Conservation (phyloP, 1,284 basidiomycete species). For the Malassezia caprae region DNA sequence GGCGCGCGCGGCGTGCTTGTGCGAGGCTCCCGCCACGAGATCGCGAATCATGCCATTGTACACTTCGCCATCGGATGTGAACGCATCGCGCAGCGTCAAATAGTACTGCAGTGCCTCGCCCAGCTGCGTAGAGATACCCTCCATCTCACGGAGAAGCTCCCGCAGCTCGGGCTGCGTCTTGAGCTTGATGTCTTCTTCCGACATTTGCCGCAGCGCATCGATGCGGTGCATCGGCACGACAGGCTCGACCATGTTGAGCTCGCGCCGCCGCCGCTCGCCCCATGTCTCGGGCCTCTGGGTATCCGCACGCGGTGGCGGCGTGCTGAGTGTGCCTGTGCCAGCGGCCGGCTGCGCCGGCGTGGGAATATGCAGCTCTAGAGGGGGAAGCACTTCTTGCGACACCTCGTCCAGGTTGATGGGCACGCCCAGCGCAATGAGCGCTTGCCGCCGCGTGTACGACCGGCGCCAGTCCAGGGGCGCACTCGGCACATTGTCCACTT, state of each 20-base stretch:
- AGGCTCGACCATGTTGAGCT: constrained; percentile 27
- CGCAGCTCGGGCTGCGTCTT: constrained; percentile 36
- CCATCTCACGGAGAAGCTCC: constrained; percentile 28
- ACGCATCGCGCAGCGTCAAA: constrained; percentile 36
- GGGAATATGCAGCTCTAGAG: constrained; percentile 32
- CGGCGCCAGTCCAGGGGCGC: constrained; percentile 39
- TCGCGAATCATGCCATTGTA: constrained; percentile 45
- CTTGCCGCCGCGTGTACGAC: constrained; percentile 33
- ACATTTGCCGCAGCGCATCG: constrained; percentile 22
- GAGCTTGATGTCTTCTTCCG: constrained; percentile 33
- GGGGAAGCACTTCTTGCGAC: constrained; percentile 21
- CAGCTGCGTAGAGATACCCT: constrained; percentile 27
- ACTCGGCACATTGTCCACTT: constrained; percentile 20
- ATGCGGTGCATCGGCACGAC: constrained; percentile 28
- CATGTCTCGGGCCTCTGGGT: constrained; percentile 20
- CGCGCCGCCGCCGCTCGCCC: constrained; percentile 28
- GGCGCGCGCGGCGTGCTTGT: constrained; percentile 1
- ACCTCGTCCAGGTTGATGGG: constrained; percentile 45
- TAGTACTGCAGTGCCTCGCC: constrained; percentile 40
- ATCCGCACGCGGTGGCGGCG: neutral
- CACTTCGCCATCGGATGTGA: constrained; percentile 38
- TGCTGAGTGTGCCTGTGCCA: neutral
- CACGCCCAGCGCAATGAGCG: constrained; percentile 41
- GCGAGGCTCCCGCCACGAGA: constrained; percentile 34
- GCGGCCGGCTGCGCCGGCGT: constrained; percentile 6